Conservation (phyloP, 306 rosid species). For the Pyrus bretschneideri region DNA sequence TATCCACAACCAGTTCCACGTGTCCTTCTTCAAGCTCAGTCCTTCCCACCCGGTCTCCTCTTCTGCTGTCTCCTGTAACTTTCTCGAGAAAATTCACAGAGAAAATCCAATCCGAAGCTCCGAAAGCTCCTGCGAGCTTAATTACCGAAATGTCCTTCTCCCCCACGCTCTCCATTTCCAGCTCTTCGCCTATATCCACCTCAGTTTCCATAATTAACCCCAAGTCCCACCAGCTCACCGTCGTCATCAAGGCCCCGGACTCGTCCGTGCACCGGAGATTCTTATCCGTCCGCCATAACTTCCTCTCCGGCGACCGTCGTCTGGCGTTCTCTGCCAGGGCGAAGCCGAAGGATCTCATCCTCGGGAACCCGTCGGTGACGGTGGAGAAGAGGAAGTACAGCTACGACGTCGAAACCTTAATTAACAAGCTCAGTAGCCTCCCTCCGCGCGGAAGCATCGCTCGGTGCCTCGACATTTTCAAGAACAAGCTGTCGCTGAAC, state of each 20-base stretch:
- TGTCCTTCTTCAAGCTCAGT: slow-evolving; percentile 40
- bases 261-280: slow-evolving; percentile 2
- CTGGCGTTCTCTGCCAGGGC: slow-evolving; percentile 29
- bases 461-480: slow-evolving; percentile 81
- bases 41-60: slow-evolving; percentile 2
- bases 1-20: slow-evolving; percentile 64
- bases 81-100: slow-evolving; percentile 7
- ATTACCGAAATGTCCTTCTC: slow-evolving; percentile 45
- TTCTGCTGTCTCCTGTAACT: slow-evolving; percentile 5
- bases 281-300: slow-evolving; percentile 11
- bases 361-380: slow-evolving; percentile 67
- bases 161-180: slow-evolving; percentile 39
- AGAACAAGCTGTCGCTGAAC: slow-evolving; percentile 80
- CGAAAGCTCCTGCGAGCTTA: slow-evolving; percentile 25
- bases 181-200: slow-evolving; percentile 35
- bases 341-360: slow-evolving; percentile 54
- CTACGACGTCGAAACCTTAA: slow-evolving; percentile 88
- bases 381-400: slow-evolving; percentile 88
- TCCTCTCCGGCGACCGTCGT: slow-evolving; percentile 17
- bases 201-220: slow-evolving; percentile 26
- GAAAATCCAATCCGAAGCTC: background rate
- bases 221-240: slow-evolving; percentile 22
- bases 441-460: slow-evolving; percentile 99
- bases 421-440: slow-evolving; percentile 74
- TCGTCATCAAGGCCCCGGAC: slow-evolving; percentile 13